A percentile compares a stretch with the other conserved stretches of the same genome.
Evolutionary conservation across 2,329 filamentous ascomycete species (phyloP).

Genomic region (Amesomyces nigricolor): DNA sequence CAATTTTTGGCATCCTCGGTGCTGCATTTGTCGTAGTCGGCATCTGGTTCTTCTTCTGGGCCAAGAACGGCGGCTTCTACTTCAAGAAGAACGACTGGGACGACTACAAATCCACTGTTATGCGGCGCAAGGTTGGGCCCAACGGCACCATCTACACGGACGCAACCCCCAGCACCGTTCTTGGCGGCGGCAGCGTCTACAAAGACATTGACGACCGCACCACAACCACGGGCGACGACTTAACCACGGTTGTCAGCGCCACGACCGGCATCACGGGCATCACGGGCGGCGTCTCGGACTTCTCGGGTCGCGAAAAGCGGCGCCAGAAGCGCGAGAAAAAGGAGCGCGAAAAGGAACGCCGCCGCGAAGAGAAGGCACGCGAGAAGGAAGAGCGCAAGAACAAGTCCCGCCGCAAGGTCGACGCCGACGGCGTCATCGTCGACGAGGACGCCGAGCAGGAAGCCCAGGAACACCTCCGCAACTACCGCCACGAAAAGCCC

Average conservation of each 20-base stretch:
- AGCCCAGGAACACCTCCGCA: conserved; percentile 64
- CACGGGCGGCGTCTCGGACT: conserved; percentile 52
- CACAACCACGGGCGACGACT: conserved; percentile 39
- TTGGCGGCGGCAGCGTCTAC: conserved; percentile 84
- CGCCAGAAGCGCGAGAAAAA: conserved; percentile 48
- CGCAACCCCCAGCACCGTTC: conserved; percentile 72
- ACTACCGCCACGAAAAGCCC: conserved; percentile 80
- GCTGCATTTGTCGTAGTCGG: conserved; percentile 65
- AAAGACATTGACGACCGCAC: conserved; percentile 57
- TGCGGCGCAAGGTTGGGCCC: conserved; percentile 73
- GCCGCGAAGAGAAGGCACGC: conserved; percentile 31
- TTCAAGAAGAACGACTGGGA: conserved; percentile 90
- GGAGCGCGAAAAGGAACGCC: conserved; percentile 29
- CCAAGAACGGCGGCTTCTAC: conserved; percentile 88
- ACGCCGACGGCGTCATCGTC: conserved; percentile 56
- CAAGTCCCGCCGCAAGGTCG: conserved; percentile 40
- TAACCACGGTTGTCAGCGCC: conserved; percentile 36
- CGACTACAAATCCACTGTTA: conserved; percentile 92
- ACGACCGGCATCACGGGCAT: conserved; percentile 49
- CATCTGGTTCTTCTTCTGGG: conserved; percentile 99
- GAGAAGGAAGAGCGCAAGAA: conserved; percentile 41
- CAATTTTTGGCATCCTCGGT: conserved; percentile 79
- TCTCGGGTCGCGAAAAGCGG: conserved; percentile 50
- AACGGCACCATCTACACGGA: conserved; percentile 82
- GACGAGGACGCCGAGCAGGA: conserved; percentile 59